These are phyloP conservation scores for Penicillium dipodomyicola DNA, from an alignment of 495 filamentous ascomycete genomes.

Conservation along the genomic window DNA sequence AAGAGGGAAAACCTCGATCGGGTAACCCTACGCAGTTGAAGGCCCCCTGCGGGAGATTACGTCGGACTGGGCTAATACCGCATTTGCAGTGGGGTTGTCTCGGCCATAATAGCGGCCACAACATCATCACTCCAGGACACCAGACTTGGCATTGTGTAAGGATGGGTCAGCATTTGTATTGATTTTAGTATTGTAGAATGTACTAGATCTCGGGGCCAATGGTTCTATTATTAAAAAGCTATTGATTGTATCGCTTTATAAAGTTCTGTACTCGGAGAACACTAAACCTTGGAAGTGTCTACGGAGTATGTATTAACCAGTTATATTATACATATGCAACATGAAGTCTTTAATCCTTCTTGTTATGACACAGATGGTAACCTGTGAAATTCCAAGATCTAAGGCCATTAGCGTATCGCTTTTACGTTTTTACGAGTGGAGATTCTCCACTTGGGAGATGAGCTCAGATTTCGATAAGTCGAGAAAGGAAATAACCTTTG, in stretches of 20 bases:
- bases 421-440: background rate
- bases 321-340: background rate
- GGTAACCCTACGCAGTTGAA: background rate
- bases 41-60: slow-evolving; percentile 1
- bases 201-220: too few relatives aligned
- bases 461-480: background rate
- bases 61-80: background rate
- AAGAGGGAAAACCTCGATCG: background rate
- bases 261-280: background rate
- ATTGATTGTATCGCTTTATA: background rate
- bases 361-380: background rate
- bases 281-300: background rate
- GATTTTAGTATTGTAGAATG: background rate
- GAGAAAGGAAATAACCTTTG: background rate
- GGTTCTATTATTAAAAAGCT: background rate
- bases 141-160: background rate
- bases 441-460: background rate
- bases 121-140: background rate
- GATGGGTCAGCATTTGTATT: background rate
- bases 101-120: slow-evolving; percentile 6
- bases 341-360: background rate
- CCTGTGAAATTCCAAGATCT: background rate
- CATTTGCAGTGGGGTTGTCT: slow-evolving; percentile 8
- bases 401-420: background rate
- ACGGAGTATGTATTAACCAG: background rate